Conservation (phyloP, 2,329 filamentous ascomycete genomes). For the Elsinoe necatrix region DNA sequence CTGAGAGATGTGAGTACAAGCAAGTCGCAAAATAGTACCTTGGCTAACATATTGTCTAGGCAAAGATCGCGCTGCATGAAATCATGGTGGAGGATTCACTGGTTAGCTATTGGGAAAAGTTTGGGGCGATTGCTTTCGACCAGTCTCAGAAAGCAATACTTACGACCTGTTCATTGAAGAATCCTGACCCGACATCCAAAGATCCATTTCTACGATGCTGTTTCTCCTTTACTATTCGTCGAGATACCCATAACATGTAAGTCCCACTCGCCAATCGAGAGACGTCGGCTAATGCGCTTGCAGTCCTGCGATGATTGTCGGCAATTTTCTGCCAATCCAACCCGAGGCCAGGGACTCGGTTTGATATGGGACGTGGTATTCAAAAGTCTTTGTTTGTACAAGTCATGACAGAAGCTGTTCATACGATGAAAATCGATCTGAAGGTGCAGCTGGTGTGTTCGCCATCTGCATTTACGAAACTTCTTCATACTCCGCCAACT, state of each 20-base stretch:
- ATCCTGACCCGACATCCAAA: conserved; percentile 57
- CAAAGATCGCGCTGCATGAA: conserved; percentile 89
- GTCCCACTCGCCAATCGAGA: conserved; percentile 31
- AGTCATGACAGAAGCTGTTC: neutral
- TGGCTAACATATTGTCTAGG: conserved; percentile 45
- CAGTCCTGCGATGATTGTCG: conserved; percentile 88
- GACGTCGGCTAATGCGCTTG: neutral
- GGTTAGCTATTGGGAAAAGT: conserved; percentile 98
- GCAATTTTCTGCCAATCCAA: conserved; percentile 89
- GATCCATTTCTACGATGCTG: conserved; percentile 79
- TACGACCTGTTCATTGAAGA: conserved; percentile 86
- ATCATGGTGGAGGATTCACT: conserved; percentile 91
- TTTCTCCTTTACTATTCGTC: conserved; percentile 93
- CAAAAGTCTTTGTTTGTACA: conserved; percentile 1
- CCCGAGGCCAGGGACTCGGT: conserved; percentile 31
- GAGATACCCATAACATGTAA: conserved; percentile 94
- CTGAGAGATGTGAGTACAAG: conserved; percentile 68
- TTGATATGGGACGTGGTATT: neutral
- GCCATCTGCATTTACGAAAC: neutral
- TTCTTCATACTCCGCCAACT: neutral
- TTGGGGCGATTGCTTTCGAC: conserved; percentile 95
- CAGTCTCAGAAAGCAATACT: conserved; percentile 87
- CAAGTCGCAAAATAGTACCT: conserved; percentile 17
- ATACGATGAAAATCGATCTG: neutral
- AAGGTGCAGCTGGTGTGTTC: neutral